Percentiles rank a stretch among this genome's conserved stretches.
Conservation (phyloP, 2,329 filamentous ascomycete genomes). For the Aspergillus sp. region DNA sequence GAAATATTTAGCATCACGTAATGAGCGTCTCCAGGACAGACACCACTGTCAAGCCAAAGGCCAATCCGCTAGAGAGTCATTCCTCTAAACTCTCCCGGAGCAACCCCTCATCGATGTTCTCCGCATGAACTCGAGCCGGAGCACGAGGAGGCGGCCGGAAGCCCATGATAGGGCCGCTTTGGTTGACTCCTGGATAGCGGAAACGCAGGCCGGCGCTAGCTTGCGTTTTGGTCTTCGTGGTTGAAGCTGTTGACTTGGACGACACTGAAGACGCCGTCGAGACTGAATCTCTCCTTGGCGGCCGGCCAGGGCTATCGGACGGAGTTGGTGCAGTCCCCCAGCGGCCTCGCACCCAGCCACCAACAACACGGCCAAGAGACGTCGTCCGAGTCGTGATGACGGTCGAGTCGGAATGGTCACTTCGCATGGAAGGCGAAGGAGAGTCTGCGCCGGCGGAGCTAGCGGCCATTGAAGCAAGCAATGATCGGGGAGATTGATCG, state of each 20-base stretch:
- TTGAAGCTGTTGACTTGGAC: neutral
- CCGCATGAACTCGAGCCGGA: slow-evolving; percentile 58
- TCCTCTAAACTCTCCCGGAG: slow-evolving; percentile 60
- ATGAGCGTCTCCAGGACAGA: neutral
- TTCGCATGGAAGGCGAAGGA: slow-evolving; percentile 24
- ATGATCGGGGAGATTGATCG: slow-evolving; percentile 28
- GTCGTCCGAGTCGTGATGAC: slow-evolving; percentile 24
- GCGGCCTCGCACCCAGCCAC: slow-evolving; percentile 64
- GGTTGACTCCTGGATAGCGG: slow-evolving; percentile 73
- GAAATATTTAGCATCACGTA: neutral
- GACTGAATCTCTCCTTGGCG: neutral
- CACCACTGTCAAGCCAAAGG: neutral
- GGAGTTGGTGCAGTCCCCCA: slow-evolving; percentile 57
- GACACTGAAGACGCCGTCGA: neutral
- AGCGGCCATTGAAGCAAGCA: slow-evolving; percentile 39
- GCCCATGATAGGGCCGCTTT: slow-evolving; percentile 70
- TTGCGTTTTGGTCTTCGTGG: slow-evolving; percentile 1
- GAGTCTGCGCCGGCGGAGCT: slow-evolving; percentile 19
- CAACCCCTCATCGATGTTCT: slow-evolving; percentile 59
- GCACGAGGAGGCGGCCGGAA: slow-evolving; percentile 60
- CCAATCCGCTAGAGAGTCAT: slow-evolving; percentile 15
- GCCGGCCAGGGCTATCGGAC: slow-evolving; percentile 3
- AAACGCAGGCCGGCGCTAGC: slow-evolving; percentile 19
- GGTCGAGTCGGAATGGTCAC: slow-evolving; percentile 19
- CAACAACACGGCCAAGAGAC: slow-evolving; percentile 55